A percentile compares a stretch with the other conserved stretches of the same genome.
Evolutionary conservation across 345 rosid genomes (phyloP).

Genomic region (Ceriops tagal): DNA sequence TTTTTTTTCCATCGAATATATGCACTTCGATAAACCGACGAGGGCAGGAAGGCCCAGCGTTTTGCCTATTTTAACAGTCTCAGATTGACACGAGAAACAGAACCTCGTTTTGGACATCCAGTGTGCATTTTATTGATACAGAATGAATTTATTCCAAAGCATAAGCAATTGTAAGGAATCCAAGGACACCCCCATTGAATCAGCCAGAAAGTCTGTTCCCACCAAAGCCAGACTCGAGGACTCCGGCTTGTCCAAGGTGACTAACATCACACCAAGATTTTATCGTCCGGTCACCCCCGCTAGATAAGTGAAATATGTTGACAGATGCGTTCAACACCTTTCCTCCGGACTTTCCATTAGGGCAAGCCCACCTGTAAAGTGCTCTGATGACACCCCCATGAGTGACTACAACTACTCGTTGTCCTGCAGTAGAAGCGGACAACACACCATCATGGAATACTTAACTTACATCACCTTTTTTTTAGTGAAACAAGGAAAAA

Average conservation of each 20-base stretch:
- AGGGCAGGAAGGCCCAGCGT: too few species aligned
- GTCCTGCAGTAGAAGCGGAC: slow-evolving; percentile 38
- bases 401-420: slow-evolving; percentile 59
- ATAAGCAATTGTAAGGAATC: neutral
- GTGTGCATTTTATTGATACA: slow-evolving; percentile 3
- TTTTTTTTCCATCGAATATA: too few species aligned
- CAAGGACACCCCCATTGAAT: neutral
- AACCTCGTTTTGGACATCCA: neutral
- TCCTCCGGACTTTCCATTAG: slow-evolving; percentile 36
- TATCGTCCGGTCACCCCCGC: slow-evolving; percentile 47
- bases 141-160: neutral
- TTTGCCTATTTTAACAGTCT: too few species aligned
- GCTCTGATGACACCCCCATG: slow-evolving; percentile 78
- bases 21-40: too few species aligned
- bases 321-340: slow-evolving; percentile 66
- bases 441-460: neutral
- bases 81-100: neutral
- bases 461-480: too few species aligned
- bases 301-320: slow-evolving; percentile 51
- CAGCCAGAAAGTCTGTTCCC: slow-evolving; percentile 70
- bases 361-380: slow-evolving; percentile 59
- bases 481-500: too few species aligned
- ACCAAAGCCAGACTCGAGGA: slow-evolving; percentile 61
- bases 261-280: slow-evolving; percentile 57
- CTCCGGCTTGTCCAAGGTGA: slow-evolving; percentile 49